Percentiles rank a stretch among this genome's conserved stretches.
Conservation (phyloP, 106 monocot genomes). For the Acorus gramineus region DNA sequence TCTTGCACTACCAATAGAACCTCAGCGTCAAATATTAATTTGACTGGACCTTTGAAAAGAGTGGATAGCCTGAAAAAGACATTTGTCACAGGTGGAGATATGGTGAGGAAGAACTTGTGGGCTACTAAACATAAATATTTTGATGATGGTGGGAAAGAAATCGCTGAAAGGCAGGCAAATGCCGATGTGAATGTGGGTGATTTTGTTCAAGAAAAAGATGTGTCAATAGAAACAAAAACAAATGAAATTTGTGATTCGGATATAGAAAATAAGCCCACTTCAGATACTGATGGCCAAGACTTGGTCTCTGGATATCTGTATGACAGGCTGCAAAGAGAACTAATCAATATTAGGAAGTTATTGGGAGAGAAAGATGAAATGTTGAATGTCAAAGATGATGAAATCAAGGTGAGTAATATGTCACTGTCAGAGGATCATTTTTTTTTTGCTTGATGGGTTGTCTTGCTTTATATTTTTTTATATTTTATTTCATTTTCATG, state of each 20-base stretch:
- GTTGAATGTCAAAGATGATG: constrained; percentile 27
- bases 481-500: not conserved
- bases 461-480: not conserved
- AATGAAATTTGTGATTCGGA: constrained; percentile 1
- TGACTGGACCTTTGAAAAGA: constrained; percentile 1
- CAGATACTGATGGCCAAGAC: constrained; percentile 19
- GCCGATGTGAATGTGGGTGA: not conserved
- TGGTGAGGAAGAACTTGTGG: constrained; percentile 23
- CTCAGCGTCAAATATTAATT: constrained; percentile 16
- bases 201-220: not conserved
- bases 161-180: constrained; percentile 11
- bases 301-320: constrained; percentile 39
- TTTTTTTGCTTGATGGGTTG: not conserved
- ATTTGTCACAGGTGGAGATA: constrained; percentile 11
- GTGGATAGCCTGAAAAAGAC: constrained; percentile 16
- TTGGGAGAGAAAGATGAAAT: constrained; percentile 19
- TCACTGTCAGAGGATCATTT: not conserved
- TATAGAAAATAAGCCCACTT: constrained; percentile 1
- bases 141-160: constrained; percentile 33
- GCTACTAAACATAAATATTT: constrained; percentile 21
- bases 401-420: constrained; percentile 26
- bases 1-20: constrained; percentile 9
- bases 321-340: constrained; percentile 41
- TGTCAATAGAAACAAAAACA: constrained; percentile 4
- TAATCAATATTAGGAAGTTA: constrained; percentile 28